A percentile compares a stretch with the other conserved stretches of the same genome.
These are phyloP conservation scores for Aureobasidium lini DNA, from an alignment of 2,329 filamentous ascomycete genomes.

Conservation along the genomic window DNA sequence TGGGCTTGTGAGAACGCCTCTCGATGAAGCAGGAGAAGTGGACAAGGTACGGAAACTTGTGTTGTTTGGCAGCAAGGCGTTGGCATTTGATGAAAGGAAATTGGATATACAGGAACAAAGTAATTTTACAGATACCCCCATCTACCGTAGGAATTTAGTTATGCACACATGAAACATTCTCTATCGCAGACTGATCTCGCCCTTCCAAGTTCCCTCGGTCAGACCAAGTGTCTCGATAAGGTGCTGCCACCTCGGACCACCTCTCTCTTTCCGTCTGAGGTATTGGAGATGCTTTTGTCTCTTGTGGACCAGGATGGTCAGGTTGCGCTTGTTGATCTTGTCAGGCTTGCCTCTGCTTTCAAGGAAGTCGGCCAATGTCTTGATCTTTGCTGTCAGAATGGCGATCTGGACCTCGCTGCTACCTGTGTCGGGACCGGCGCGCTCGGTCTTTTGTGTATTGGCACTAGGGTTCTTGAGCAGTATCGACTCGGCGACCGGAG, in stretches of 20 bases:
- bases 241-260: slow-evolving; percentile 82
- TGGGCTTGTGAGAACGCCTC: background rate
- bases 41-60: background rate
- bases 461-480: slow-evolving; percentile 32
- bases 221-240: slow-evolving; percentile 77
- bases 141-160: background rate
- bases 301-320: slow-evolving; percentile 77
- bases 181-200: slow-evolving; percentile 67
- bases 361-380: slow-evolving; percentile 66
- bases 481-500: slow-evolving; percentile 37
- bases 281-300: slow-evolving; percentile 85
- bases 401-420: slow-evolving; percentile 97
- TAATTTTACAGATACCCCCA: slow-evolving; percentile 12
- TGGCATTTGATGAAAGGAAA: background rate
- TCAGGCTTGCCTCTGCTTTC: slow-evolving; percentile 69
- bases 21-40: background rate
- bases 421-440: slow-evolving; percentile 86
- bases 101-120: slow-evolving; percentile 8
- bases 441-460: slow-evolving; percentile 43
- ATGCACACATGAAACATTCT: background rate
- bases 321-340: slow-evolving; percentile 87
- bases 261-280: slow-evolving; percentile 80
- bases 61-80: background rate
- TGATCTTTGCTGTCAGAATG: slow-evolving; percentile 90
- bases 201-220: slow-evolving; percentile 81